Evolutionary conservation across 2,329 filamentous ascomycete genomes (phyloP), one percentile per base, ranked within the genome.

Genomic region (Thelonectria rubi): DNA sequence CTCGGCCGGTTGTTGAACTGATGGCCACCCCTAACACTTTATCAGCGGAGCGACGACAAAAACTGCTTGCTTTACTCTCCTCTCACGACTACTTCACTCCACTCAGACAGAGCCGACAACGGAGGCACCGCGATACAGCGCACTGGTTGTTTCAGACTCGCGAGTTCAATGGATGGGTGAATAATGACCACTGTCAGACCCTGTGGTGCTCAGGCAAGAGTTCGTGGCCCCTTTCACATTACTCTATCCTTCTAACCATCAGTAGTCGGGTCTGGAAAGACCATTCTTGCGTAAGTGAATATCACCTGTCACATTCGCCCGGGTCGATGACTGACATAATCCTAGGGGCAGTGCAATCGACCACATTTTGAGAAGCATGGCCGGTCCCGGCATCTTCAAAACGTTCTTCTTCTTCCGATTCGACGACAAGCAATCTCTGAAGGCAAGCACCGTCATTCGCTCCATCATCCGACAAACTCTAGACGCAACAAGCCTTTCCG

Each of bases 151-250:
- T 73, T 3, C 2, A 57, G 2, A 74, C 69, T 0, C 8, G 39
- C 0, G 63, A 75, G 15, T 77, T 75, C 18, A 51, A 52, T 15
- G 47, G 54, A 1, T 77, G 75, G 74, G 15, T 56, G 0, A 15
- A 60, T 1, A 63, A 57, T 37, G 5, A 39, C 45, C 6, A 21
- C 4, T 1, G 32, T 8, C 6, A 34, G 45, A 1, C 48, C 67
- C 48, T 77, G 0, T 76, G 72, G 74, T 74, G 69, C 34, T 73
- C 65, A 1, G 75, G 75, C 0, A 77, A 75, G 40, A 74, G 73
- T 75, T 40, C 61, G 71, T 64, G 0, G 0, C 34, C 2, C 51
- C 0, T 54, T 15, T 11, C 17, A 9, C 7, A 6, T 12, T 21
- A 5, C 10, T 4, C 8, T 20, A 39, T 12, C 3, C 9, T 14